Percentiles rank a stretch among this genome's conserved stretches.
These are phyloP conservation scores for Incumbomyces lentus DNA, from an alignment of 2,329 filamentous ascomycete species.

Conservation along the genomic window DNA sequence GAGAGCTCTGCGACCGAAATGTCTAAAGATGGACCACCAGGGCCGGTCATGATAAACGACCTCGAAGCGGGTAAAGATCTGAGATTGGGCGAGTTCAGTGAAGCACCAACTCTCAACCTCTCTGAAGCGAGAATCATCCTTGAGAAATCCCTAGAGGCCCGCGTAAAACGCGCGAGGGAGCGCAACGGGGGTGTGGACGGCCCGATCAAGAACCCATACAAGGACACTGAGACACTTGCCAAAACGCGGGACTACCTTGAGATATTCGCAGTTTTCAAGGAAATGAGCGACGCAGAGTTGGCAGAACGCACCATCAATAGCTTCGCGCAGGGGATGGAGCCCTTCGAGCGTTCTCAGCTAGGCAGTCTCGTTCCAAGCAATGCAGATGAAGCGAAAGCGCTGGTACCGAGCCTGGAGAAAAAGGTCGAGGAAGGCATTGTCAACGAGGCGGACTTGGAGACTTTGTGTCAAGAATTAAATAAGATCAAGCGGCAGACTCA, in stretches of 20 bases:
- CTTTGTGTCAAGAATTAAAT: conserved; percentile 79
- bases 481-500: conserved; percentile 47
- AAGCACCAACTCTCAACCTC: conserved; percentile 82
- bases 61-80: conserved; percentile 77
- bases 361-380: conserved; percentile 86
- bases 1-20: too few relatives aligned
- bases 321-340: conserved; percentile 63
- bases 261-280: conserved; percentile 89
- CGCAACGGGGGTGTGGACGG: conserved; percentile 4
- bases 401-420: conserved; percentile 78
- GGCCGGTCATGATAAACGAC: conserved; percentile 39
- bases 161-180: conserved; percentile 9
- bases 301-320: conserved; percentile 76
- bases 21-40: not conserved
- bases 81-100: conserved; percentile 84
- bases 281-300: conserved; percentile 88
- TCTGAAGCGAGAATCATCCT: conserved; percentile 89
- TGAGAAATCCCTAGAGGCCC: conserved; percentile 70
- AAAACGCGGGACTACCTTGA: conserved; percentile 91
- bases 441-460: conserved; percentile 70
- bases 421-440: conserved; percentile 55
- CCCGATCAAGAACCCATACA: conserved; percentile 30
- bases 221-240: conserved; percentile 49
- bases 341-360: conserved; percentile 74
- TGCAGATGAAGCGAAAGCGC: conserved; percentile 88